Evolutionary conservation across 208 protist species (phyloP), one percentile per base, ranked within the genome.

Genomic region (Porcisia hertigi): DNA sequence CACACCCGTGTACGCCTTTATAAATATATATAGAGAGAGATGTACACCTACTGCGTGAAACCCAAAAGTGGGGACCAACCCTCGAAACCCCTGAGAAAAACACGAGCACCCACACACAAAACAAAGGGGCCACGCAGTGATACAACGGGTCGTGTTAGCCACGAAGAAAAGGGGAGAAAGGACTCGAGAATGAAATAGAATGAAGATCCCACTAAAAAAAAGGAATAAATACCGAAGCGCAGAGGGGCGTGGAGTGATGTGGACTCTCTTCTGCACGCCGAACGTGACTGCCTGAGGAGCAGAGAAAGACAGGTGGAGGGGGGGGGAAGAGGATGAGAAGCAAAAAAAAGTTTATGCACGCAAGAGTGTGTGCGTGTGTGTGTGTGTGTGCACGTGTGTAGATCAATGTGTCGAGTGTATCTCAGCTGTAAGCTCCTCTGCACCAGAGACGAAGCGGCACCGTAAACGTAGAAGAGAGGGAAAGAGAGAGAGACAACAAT

Each of bases 401-500:
- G 16, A 49, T 45, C 43, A 6, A 8, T 58, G 23, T 20, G 59
- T 69, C 20, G 66, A 60, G 55, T 18, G 55, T 66, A 67, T 47
- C 45, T 36, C 45, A 53, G 66, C 20, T 53, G 34, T 6, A 55
- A 16, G 23, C 36, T 63, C 43, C 12, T 52, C 59, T 36, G 25
- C 25, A 23, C 20, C 55, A 39, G 3, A 59, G 49, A 71, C 45
- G 30, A 59, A 18, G 30, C 1, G 63, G 63, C 23, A 41, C 30
- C 30, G 30, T 30, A 30, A 74, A 64, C 49, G n/a, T 43, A 63
- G 59, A 62, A 45, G 45, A 52, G 34, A 43, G 52, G 4, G 58
- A 23, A 65, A 71, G 70, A 43, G 41, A 71, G 25, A 80, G 71
- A 47, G 20, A 45, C n/a, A 14, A 70, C 25, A 45, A 58, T 20